Percentiles rank a stretch among this genome's conserved stretches.
Evolutionary conservation across 768 basidiomycete genomes (phyloP).

Genomic region (Sporobolomyces phaffii): DNA sequence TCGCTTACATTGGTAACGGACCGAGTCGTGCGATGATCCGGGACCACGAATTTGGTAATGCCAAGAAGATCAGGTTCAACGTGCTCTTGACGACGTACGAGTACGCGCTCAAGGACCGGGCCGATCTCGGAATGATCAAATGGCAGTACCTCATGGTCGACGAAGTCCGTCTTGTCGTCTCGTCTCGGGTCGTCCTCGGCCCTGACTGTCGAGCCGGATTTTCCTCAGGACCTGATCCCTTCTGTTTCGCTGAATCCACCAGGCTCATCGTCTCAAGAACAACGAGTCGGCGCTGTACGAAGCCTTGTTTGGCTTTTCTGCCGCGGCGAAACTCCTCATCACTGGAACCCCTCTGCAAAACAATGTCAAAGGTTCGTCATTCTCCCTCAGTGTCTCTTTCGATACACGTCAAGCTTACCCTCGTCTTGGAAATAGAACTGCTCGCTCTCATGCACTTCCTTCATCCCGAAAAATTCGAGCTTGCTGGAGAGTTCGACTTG

Average conservation of each 20-base stretch:
- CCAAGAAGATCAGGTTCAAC: slow-evolving; percentile 90
- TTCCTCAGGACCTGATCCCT: neutral
- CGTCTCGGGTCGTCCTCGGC: neutral
- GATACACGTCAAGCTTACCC: slow-evolving; percentile 21
- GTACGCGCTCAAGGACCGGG: slow-evolving; percentile 79
- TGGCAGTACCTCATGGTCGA: slow-evolving; percentile 97
- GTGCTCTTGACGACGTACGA: slow-evolving; percentile 96
- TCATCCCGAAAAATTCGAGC: slow-evolving; percentile 94
- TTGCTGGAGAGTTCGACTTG: slow-evolving; percentile 92
- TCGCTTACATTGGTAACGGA: slow-evolving; percentile 90
- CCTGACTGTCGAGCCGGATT: neutral
- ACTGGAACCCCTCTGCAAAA: slow-evolving; percentile 98
- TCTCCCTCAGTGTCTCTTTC: neutral
- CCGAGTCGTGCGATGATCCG: slow-evolving; percentile 84
- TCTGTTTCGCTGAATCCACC: neutral
- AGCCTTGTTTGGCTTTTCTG: slow-evolving; percentile 78
- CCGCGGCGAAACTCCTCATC: slow-evolving; percentile 88
- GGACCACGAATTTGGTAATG: slow-evolving; percentile 79
- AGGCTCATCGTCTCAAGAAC: slow-evolving; percentile 98
- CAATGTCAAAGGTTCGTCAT: slow-evolving; percentile 80
- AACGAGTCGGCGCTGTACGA: slow-evolving; percentile 96
- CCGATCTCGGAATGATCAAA: slow-evolving; percentile 84
- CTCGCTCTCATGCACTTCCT: slow-evolving; percentile 98
- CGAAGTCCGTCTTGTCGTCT: slow-evolving; percentile 57
- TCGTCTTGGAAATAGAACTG: slow-evolving; percentile 58